Percentiles rank a stretch among this genome's conserved stretches.
Evolutionary conservation across 805 yeast species (phyloP).

Genomic region (Candida railenensis): DNA sequence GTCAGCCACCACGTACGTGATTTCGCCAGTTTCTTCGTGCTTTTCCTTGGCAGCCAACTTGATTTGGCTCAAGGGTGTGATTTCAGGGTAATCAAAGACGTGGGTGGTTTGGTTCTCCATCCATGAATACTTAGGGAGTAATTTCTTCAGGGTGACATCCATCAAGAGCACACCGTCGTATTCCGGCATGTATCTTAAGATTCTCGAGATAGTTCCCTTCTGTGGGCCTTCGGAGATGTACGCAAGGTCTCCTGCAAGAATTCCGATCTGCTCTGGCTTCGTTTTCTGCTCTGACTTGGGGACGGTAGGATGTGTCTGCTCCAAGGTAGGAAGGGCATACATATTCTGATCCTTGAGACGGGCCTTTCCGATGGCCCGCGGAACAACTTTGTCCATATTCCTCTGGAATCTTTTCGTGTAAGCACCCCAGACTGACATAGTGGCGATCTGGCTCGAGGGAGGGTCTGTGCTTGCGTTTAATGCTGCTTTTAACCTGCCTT

Average conservation of each 20-base stretch:
- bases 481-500: too few species aligned
- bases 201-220: slow-evolving; percentile 72
- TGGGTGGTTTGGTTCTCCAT: slow-evolving; percentile 68
- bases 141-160: slow-evolving; percentile 62
- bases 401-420: slow-evolving; percentile 34
- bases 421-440: slow-evolving; percentile 26
- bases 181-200: slow-evolving; percentile 56
- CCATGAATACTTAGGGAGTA: slow-evolving; percentile 76
- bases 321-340: slow-evolving; percentile 37
- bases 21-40: slow-evolving; percentile 56
- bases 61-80: slow-evolving; percentile 58
- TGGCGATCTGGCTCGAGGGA: background rate
- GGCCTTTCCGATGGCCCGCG: slow-evolving; percentile 29
- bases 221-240: slow-evolving; percentile 67
- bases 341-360: slow-evolving; percentile 19
- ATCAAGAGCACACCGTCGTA: slow-evolving; percentile 67
- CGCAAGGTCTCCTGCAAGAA: slow-evolving; percentile 75
- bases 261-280: slow-evolving; percentile 55
- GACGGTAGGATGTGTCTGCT: slow-evolving; percentile 13
- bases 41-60: slow-evolving; percentile 77
- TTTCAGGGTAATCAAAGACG: slow-evolving; percentile 65
- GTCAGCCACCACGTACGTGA: slow-evolving; percentile 76
- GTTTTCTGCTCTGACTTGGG: slow-evolving; percentile 30
- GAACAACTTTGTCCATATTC: slow-evolving; percentile 29
- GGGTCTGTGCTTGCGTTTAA: too few species aligned